Conservation (phyloP, 2,329 filamentous ascomycete species). For the Xylaria polymorpha region DNA sequence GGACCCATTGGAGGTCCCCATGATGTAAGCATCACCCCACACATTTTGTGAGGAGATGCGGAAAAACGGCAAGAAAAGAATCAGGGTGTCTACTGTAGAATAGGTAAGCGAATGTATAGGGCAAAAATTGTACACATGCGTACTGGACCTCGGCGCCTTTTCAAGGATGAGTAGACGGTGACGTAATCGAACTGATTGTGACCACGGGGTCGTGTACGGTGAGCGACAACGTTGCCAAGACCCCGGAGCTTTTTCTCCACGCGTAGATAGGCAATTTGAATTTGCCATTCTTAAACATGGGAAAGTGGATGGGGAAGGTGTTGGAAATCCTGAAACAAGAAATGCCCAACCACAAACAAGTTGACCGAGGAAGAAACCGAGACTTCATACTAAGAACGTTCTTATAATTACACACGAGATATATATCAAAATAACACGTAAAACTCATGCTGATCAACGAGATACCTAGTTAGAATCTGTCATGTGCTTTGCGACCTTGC, state of each 20-base stretch:
- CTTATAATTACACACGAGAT: background rate
- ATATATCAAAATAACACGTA: background rate
- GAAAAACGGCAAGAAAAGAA: background rate
- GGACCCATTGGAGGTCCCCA: background rate
- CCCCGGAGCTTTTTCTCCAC: slow-evolving; percentile 5
- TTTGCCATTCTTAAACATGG: background rate
- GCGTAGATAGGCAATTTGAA: background rate
- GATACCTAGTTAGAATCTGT: background rate
- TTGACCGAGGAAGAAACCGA: too few species aligned
- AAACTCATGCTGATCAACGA: background rate
- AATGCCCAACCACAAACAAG: background rate
- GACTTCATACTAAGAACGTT: background rate
- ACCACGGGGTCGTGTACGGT: background rate
- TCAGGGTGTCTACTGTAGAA: background rate
- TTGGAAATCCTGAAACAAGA: background rate
- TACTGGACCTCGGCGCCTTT: background rate
- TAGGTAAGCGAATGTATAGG: too few species aligned
- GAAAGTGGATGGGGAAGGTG: slow-evolving; percentile 2
- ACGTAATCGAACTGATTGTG: too few species aligned
- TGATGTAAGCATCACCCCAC: background rate
- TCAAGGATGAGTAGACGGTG: background rate
- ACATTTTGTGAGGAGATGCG: background rate
- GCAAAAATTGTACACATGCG: too few species aligned
- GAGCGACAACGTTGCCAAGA: background rate
- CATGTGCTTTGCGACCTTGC: background rate